Conservation (phyloP, 805 yeast species). For the Barnettozyma sucrosica region DNA sequence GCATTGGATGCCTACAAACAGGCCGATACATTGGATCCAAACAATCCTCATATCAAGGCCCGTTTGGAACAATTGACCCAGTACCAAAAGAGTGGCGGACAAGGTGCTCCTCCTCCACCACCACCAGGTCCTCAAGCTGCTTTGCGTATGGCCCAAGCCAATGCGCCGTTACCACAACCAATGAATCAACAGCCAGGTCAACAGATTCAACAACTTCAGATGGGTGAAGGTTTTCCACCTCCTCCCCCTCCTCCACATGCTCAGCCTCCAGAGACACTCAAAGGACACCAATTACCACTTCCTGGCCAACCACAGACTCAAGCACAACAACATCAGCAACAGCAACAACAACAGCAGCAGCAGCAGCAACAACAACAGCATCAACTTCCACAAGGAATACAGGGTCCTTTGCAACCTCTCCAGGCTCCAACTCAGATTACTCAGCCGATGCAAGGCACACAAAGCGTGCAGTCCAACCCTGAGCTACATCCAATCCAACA, state of each 20-base stretch:
- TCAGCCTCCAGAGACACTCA: constrained; percentile 4
- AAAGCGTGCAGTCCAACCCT: background rate
- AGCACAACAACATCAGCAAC: constrained; percentile 12
- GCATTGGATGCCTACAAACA: constrained; percentile 96
- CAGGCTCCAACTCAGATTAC: constrained; percentile 3
- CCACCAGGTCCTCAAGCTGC: constrained; percentile 57
- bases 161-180: constrained; percentile 38
- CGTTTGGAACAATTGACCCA: constrained; percentile 80
- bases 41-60: constrained; percentile 89
- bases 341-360: constrained; percentile 17
- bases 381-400: constrained; percentile 15
- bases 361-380: constrained; percentile 18
- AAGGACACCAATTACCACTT: constrained; percentile 8
- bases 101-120: constrained; percentile 45
- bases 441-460: constrained; percentile 1
- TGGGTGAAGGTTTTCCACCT: constrained; percentile 14
- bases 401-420: constrained; percentile 17
- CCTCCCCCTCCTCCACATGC: constrained; percentile 10
- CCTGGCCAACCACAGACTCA: constrained; percentile 9
- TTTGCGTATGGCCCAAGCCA: constrained; percentile 54
- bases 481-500: constrained; percentile 20
- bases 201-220: constrained; percentile 22
- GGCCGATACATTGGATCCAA: constrained; percentile 93
- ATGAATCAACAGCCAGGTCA: constrained; percentile 33
- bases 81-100: constrained; percentile 64